A percentile compares a stretch with the other conserved stretches of the same genome.
These are phyloP conservation scores for Ganoderma lingzhi DNA, from an alignment of 1,284 basidiomycete genomes.

Conservation along the genomic window DNA sequence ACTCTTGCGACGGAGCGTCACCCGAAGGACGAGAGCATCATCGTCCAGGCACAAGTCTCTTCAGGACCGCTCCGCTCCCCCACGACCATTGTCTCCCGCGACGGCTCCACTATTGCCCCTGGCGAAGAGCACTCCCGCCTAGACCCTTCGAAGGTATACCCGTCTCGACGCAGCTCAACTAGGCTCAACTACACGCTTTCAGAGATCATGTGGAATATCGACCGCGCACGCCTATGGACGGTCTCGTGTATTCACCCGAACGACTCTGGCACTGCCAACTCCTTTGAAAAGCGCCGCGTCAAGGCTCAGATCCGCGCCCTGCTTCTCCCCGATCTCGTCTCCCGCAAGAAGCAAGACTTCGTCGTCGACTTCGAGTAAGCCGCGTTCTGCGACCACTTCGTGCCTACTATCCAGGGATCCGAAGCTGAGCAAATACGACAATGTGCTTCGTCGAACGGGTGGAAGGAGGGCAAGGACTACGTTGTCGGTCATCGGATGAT, in stretches of 20 bases:
- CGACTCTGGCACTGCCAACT: slow-evolving; percentile 86
- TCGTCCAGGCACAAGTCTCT: slow-evolving; percentile 92
- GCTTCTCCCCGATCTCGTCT: slow-evolving; percentile 78
- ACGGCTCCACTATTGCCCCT: slow-evolving; percentile 46
- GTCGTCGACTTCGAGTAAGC: slow-evolving; percentile 69
- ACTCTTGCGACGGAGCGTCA: slow-evolving; percentile 85
- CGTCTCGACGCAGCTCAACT: slow-evolving; percentile 85
- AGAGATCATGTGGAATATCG: slow-evolving; percentile 73
- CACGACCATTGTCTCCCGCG: slow-evolving; percentile 50
- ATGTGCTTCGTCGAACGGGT: slow-evolving; percentile 76
- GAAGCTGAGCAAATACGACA: slow-evolving; percentile 72
- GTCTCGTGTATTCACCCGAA: slow-evolving; percentile 90
- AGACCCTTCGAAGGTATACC: slow-evolving; percentile 82
- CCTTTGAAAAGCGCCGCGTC: slow-evolving; percentile 88
- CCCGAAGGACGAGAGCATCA: slow-evolving; percentile 78
- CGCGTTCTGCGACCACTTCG: slow-evolving; percentile 81
- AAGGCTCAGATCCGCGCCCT: slow-evolving; percentile 82
- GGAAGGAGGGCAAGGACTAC: slow-evolving; percentile 80
- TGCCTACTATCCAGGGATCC: slow-evolving; percentile 76
- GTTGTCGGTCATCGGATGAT: slow-evolving; percentile 69
- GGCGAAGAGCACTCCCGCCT: slow-evolving; percentile 57
- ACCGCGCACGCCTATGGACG: slow-evolving; percentile 77
- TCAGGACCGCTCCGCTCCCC: slow-evolving; percentile 69
- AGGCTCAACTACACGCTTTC: slow-evolving; percentile 83
- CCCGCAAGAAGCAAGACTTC: slow-evolving; percentile 72